These are phyloP conservation scores for Trapa incisa DNA, from an alignment of 345 rosid species.

Conservation along the genomic window DNA sequence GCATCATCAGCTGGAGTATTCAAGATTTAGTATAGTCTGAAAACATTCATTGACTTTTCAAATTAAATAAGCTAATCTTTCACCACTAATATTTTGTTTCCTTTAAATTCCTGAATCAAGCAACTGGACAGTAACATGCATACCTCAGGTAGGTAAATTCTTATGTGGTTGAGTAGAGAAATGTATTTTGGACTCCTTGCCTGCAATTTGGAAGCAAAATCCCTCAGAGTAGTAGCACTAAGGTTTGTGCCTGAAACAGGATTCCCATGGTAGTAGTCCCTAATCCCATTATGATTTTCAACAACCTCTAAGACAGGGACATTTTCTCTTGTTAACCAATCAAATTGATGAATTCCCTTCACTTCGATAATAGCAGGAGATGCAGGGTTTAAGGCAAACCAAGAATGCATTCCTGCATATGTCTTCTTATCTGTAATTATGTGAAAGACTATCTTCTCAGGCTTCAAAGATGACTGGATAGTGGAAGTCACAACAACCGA, in stretches of 20 bases:
- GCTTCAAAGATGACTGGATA: constrained; percentile 67
- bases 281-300: constrained; percentile 69
- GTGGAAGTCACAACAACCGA: constrained; percentile 94
- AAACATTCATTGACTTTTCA: not conserved
- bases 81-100: not conserved
- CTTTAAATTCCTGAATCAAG: not conserved
- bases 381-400: constrained; percentile 90
- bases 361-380: constrained; percentile 90
- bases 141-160: constrained; percentile 98
- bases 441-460: constrained; percentile 92
- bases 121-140: constrained; percentile 1
- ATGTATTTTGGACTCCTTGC: constrained; percentile 99
- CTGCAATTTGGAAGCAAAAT: constrained; percentile 91
- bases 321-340: constrained; percentile 96
- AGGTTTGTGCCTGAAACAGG: constrained; percentile 83
- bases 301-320: constrained; percentile 99
- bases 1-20: not conserved
- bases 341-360: constrained; percentile 96
- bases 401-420: constrained; percentile 96
- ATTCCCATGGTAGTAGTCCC: constrained; percentile 93
- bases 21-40: not conserved
- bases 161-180: constrained; percentile 93
- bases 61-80: not conserved
- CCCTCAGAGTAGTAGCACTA: constrained; percentile 64
- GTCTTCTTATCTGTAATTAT: constrained; percentile 99